Base-by-base conservation (phyloP, 192 early-diverging fungal species). In the Pecoramyces ruminantium region DNA sequence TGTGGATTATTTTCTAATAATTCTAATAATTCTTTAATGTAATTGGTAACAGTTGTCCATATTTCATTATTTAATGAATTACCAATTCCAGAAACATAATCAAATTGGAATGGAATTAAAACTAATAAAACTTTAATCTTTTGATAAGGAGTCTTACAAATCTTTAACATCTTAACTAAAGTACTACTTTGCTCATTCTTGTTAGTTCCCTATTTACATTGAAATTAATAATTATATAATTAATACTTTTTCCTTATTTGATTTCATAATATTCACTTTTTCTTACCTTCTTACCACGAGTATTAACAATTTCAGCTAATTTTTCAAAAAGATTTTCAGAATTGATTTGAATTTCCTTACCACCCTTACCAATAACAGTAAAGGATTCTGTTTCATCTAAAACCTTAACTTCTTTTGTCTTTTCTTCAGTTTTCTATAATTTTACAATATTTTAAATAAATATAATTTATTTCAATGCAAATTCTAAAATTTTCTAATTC, bases 101-200 rank as follows among this genome's bases (percentile, higher is more conserved):
- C 98, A 82, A 98, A 98, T 84, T 90, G 94, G 78, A 95, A 89
- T 28, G 96, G 92, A 80, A 97, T 92, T 83, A 98, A 88, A 77
- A 89, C 90, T 82, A 98, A 89, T 25, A 98, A 88, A 67, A 98
- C 95, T 77, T 90, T 89, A 81, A 93, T 89, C 85, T 90, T 90
- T 86, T 96, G 93, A 87, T 92, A 94, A 4, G 94, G 87, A 38
- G 92, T 92, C 79, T 80, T 84, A 28, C 94, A 90, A 29, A 89
- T 83, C 83, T 93, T 87, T 38, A 98, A 85, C 80, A 89, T 87
- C 9, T 67, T 67, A 67, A 67, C 51, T 67, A 67, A 67, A 67
- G 25, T 67, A 67, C 84, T 84, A 82, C 97, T 90, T 84, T 94
- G 92, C 80, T 88, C 91, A 34, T 88, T 83, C 85, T 94, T 93